Conservation (phyloP, 768 basidiomycete species). For the Zangia roseola region DNA sequence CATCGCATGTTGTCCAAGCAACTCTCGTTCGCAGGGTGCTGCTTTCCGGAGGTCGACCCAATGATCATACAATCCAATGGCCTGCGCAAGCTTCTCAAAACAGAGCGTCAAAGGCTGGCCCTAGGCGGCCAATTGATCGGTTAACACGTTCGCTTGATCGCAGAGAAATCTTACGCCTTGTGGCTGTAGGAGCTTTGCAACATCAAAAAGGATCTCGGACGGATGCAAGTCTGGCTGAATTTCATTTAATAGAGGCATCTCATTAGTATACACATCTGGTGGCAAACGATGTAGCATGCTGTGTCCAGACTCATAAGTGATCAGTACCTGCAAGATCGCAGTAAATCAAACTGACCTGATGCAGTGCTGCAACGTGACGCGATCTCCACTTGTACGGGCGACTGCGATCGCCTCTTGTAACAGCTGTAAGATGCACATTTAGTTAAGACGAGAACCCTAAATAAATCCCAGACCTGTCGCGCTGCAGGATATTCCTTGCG, state of each 20-base stretch:
- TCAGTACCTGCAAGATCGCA: constrained; percentile 3
- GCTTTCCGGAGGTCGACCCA: constrained; percentile 61
- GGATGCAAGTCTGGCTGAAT: constrained; percentile 76
- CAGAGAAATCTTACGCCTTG: constrained; percentile 45
- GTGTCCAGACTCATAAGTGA: constrained; percentile 12
- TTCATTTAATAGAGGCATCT: constrained; percentile 61
- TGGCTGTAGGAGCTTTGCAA: constrained; percentile 70
- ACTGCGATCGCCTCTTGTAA: constrained; percentile 75
- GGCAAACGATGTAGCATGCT: constrained; percentile 77
- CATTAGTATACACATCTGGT: constrained; percentile 33
- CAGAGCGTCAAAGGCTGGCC: constrained; percentile 69
- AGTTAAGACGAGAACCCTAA: not conserved
- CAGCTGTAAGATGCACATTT: constrained; percentile 41
- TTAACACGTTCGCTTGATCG: not conserved
- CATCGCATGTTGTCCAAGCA: constrained; percentile 72
- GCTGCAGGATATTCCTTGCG: constrained; percentile 67
- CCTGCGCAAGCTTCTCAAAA: constrained; percentile 67
- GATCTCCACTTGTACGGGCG: constrained; percentile 72
- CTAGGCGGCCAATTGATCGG: constrained; percentile 34
- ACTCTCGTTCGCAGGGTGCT: constrained; percentile 51
- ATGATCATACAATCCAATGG: constrained; percentile 66
- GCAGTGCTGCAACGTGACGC: constrained; percentile 72
- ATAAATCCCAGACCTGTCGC: constrained; percentile 48
- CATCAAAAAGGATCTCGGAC: constrained; percentile 73
- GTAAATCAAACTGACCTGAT: constrained; percentile 51